phyloP scores from a whole-genome alignment of 208 protist species.

The Trichomonas vaginalis region DNA sequence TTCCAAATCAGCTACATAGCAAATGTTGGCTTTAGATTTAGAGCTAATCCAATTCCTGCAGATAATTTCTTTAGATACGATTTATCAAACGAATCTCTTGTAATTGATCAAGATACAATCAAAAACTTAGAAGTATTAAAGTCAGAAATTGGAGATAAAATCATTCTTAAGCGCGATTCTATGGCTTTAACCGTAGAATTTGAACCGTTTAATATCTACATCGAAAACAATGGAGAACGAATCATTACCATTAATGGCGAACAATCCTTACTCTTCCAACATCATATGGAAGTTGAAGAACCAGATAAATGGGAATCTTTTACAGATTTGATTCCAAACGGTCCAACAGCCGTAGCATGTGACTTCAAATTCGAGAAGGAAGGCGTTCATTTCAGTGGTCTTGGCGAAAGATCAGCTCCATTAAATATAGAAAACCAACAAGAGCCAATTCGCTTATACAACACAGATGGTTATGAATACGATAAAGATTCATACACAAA shows the following conservation, averaged over 20 bases:
- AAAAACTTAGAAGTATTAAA: background rate
- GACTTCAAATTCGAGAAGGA: background rate
- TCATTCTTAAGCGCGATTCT: background rate
- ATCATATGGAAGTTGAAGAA: background rate
- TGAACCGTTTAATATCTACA: background rate
- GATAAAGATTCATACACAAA: slow-evolving; percentile 60
- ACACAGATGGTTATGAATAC: slow-evolving; percentile 86
- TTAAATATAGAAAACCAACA: background rate
- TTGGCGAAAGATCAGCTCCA: background rate
- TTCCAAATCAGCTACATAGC: no score
- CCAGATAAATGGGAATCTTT: background rate
- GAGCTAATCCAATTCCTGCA: background rate
- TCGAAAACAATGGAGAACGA: background rate
- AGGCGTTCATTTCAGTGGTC: background rate
- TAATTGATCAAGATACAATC: background rate
- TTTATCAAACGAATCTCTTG: background rate
- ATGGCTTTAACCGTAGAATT: background rate
- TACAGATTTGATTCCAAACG: background rate
- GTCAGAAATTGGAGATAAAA: background rate
- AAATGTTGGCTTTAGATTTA: background rate
- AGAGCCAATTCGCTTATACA: slow-evolving; percentile 73
- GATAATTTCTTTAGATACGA: background rate
- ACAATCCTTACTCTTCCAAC: background rate
- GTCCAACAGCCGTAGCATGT: background rate
- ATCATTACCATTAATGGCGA: background rate